Evolutionary conservation across 768 basidiomycete genomes (phyloP).

Genomic region (Leccinellum albellum): DNA sequence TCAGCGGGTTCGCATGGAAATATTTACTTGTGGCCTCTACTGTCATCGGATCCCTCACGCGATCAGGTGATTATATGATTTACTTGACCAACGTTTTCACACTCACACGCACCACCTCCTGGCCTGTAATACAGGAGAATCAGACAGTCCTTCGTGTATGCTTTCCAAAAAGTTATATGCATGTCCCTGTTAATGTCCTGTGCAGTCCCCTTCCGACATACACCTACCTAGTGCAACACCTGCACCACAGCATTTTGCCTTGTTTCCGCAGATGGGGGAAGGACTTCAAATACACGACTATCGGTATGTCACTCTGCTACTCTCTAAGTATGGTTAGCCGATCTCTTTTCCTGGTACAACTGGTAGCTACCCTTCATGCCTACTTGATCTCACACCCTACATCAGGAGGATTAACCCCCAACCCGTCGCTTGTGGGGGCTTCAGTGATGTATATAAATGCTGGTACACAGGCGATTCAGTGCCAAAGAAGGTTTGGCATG

Average conservation of each 20-base stretch:
- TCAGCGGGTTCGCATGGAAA: background rate
- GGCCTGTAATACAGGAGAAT: no score
- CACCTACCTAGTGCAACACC: no score
- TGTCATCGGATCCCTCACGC: background rate
- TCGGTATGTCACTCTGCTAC: no score
- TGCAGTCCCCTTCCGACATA: background rate
- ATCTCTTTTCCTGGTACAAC: no score
- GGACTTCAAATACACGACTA: no score
- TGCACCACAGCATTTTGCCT: no score
- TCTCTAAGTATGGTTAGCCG: no score
- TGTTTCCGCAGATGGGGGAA: no score
- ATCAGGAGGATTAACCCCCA: background rate
- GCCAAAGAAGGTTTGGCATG: slow-evolving; percentile 2
- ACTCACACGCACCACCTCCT: background rate
- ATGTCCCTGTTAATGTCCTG: background rate
- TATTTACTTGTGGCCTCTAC: background rate
- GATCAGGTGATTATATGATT: background rate
- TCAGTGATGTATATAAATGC: slow-evolving; percentile 16
- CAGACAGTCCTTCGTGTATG: background rate
- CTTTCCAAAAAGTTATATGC: background rate
- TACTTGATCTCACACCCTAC: slow-evolving; percentile 7
- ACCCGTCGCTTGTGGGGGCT: slow-evolving; percentile 7
- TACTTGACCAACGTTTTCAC: background rate
- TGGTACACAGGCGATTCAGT: background rate
- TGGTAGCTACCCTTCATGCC: no score